A percentile compares a stretch with the other conserved stretches of the same genome.
phyloP scores from a whole-genome alignment of 768 basidiomycete species.

The Hydnum rufescens region DNA sequence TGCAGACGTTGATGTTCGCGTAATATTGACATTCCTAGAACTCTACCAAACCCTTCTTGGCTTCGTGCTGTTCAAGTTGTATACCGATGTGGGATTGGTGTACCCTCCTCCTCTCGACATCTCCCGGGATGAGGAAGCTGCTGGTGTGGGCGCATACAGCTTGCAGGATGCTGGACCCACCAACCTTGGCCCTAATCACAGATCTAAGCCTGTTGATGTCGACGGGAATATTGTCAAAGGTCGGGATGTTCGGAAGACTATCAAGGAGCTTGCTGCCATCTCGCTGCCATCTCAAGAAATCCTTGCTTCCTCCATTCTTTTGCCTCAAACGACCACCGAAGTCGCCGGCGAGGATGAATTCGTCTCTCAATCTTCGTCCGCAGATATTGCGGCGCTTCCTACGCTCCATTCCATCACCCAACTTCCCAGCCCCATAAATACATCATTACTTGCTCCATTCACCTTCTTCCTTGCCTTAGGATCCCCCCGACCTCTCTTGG shows the following conservation, averaged over 20 bases:
- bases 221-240: conserved; percentile 30
- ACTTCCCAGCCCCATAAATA: conserved; percentile 34
- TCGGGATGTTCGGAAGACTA: conserved; percentile 32
- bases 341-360: conserved; percentile 43
- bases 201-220: conserved; percentile 16
- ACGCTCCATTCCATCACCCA: conserved; percentile 15
- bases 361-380: conserved; percentile 28
- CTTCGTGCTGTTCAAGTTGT: conserved; percentile 96
- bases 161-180: conserved; percentile 19
- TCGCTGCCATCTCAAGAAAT: neutral
- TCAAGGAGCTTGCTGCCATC: conserved; percentile 19
- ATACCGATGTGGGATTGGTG: conserved; percentile 75
- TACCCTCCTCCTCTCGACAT: conserved; percentile 88
- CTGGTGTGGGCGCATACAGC: conserved; percentile 74
- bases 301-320: conserved; percentile 15
- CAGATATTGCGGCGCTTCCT: conserved; percentile 24
- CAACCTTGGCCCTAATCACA: too few relatives aligned
- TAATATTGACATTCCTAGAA: conserved; percentile 95
- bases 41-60: conserved; percentile 92
- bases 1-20: conserved; percentile 86
- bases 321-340: too few relatives aligned
- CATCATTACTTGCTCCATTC: conserved; percentile 47
- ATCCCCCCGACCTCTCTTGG: conserved; percentile 76
- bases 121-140: conserved; percentile 63
- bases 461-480: conserved; percentile 91